Base-by-base conservation (phyloP, 139 green algal species). In the Volvox reticuliferus region DNA sequence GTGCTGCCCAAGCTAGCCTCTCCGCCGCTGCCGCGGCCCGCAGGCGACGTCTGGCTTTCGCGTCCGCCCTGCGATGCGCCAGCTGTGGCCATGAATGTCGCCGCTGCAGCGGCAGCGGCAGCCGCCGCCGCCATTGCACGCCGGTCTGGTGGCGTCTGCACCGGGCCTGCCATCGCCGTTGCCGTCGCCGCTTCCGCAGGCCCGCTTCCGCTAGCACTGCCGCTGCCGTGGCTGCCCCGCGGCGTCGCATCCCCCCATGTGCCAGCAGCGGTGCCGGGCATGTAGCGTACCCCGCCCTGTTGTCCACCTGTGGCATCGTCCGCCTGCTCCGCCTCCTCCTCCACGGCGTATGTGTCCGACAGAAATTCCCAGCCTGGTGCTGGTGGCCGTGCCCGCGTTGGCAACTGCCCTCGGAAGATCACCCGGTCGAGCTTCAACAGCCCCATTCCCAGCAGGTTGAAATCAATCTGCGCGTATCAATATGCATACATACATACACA, bases 381-480 rank as follows among this genome's bases (percentile, higher is more conserved):
- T 30, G 85, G 85, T 26, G 85, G 69, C 18, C 20, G n/a, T 1
- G 85, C 69, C 1, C 69, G 26, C 1, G 69, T 32, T 5, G 85
- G 69, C 69, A 89, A 68, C 69, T 71, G 73, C 16, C 88, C 80
- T 13, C 97, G 92, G 92, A 98, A 98, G 26, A 94, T 80, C 37
- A 95, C 95, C 35, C 87, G 81, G 18, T 63, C 32, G 16, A 99
- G 92, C 19, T 91, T 88, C 14, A 99, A 26, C 76, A 93, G 94
- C 26, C 94, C 96, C 98, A 99, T 99, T 68, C 98, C 98, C 22
- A 95, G 92, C 86, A 99, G 93, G 91, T 99, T 99, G 93, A 97
- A 97, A 92, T 99, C 98, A 21, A 99, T 95, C 96, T 98, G 93
- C 6, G 22, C 26, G 21, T 28, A 55, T 55, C 44, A 55, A 55